Evolutionary conservation across 163 green algal species (phyloP), one percentile per base, ranked within the genome.

Genomic region (Volvox carteri): DNA sequence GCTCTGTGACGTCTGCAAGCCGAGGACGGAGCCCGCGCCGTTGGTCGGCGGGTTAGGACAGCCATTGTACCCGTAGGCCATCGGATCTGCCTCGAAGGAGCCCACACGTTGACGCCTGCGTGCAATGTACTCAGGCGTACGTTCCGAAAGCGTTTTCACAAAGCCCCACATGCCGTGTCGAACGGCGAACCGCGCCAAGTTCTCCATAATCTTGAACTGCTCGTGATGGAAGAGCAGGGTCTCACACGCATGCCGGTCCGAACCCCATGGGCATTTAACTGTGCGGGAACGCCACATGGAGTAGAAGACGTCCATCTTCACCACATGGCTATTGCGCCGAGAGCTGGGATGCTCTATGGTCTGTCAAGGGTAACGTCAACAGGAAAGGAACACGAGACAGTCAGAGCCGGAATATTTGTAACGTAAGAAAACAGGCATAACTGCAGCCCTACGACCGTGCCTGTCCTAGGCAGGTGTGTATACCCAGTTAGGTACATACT

Each of bases 161-260:
- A 98, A 98, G 88, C 95, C 93, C 77, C 94, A 95, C 97, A 98
- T 99, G 89, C 97, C 97, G 84, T 95, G 91, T 37, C 91, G 91
- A 23, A 96, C 94, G 6, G 92, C 94, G 73, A 95, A 95, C 86
- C 95, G 93, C 19, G 95, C 91, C 50, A 98, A 81, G 80, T 95
- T 94, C 91, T 98, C 96, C 23, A 94, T 90, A 78, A 99, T 97
- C 78, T 96, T 96, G 86, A 98, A 97, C 90, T 98, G 91, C 95
- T 99, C 97, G 84, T 96, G 95, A 91, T 99, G 97, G 88, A 99
- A 92, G 87, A 99, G 94, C 58, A 96, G 65, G 16, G 95, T 98
- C 93, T 98, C 95, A 84, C 94, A 97, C 2, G 96, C 96, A 25
- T 93, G 93, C 14, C 86, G 74, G 48, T 84, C 91, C 39, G 72